These are phyloP conservation scores for Gentiana macrophylla DNA, from an alignment of 257 asterid genomes.

Conservation along the genomic window DNA sequence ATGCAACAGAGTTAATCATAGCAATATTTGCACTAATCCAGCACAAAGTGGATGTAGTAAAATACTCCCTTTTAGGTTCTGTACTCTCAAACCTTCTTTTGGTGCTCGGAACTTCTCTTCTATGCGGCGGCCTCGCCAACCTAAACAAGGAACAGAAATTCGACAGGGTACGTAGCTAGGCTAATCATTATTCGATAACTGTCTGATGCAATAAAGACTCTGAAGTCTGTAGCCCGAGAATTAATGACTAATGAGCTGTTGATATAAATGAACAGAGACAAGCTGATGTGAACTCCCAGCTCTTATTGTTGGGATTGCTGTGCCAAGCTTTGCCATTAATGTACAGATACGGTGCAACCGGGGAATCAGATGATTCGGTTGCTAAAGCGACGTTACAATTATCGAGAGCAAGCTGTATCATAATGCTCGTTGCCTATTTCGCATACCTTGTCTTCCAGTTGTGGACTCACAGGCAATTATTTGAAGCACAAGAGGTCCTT, in stretches of 20 bases:
- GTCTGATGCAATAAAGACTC: neutral
- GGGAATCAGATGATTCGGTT: constrained; percentile 17
- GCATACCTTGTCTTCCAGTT: constrained; percentile 71
- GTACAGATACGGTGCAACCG: constrained; percentile 36
- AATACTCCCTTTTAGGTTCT: constrained; percentile 80
- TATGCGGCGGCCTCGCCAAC: constrained; percentile 90
- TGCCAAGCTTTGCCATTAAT: constrained; percentile 63
- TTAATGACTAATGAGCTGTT: neutral
- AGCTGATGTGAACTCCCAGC: constrained; percentile 67
- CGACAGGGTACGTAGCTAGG: constrained; percentile 37
- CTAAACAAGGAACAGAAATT: constrained; percentile 46
- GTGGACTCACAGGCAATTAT: constrained; percentile 67
- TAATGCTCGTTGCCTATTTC: constrained; percentile 71
- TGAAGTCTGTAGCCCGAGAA: neutral
- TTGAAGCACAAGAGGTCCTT: constrained; percentile 46
- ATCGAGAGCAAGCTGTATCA: constrained; percentile 62
- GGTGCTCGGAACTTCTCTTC: constrained; percentile 86
- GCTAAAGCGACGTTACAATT: constrained; percentile 29
- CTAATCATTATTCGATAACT: neutral
- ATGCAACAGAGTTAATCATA: constrained; percentile 85
- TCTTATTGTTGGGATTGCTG: constrained; percentile 57
- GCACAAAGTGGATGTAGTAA: constrained; percentile 73
- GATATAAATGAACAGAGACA: constrained; percentile 42
- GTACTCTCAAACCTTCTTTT: constrained; percentile 84
- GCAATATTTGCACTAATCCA: constrained; percentile 58